These are phyloP conservation scores for Exophiala xenobiotica DNA, from an alignment of 2,329 filamentous ascomycete genomes.

Conservation along the genomic window DNA sequence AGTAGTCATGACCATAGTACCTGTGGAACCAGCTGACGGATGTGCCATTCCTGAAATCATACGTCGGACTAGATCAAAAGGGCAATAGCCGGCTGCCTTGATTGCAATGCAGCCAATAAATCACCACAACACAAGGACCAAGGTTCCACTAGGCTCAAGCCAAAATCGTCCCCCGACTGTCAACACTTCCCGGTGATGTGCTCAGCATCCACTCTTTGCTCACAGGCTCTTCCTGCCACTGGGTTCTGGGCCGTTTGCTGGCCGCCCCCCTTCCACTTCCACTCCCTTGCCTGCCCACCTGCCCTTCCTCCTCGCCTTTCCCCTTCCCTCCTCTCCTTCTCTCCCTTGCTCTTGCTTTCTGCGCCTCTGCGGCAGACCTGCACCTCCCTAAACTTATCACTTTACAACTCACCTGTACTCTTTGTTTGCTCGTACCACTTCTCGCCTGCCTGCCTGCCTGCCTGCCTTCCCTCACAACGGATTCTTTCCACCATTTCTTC, in stretches of 20 bases:
- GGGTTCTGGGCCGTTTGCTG: not conserved
- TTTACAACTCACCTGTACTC: constrained; percentile 10
- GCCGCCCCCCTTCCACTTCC: constrained; percentile 6
- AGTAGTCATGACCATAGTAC: too few relatives aligned
- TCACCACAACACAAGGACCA: too few relatives aligned
- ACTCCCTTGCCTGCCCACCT: constrained; percentile 25
- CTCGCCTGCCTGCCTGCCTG: constrained; percentile 5
- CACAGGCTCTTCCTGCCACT: not conserved
- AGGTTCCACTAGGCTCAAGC: too few relatives aligned
- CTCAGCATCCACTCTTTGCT: not conserved
- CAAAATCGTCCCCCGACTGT: constrained; percentile 2
- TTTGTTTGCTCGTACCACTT: constrained; percentile 19
- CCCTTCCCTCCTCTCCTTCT: constrained; percentile 19
- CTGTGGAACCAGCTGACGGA: not conserved
- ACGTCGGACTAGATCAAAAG: not conserved
- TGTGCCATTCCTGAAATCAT: not conserved
- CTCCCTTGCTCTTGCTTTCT: constrained; percentile 24
- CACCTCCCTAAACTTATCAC: not conserved
- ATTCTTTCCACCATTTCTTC: constrained; percentile 13
- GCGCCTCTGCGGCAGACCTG: constrained; percentile 8
- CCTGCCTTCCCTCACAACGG: constrained; percentile 2
- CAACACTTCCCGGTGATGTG: not conserved
- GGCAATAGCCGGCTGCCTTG: not conserved
- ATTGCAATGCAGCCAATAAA: not conserved
- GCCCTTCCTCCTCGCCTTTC: constrained; percentile 10